Evolutionary conservation across 306 rosid genomes (phyloP), one percentile per base, ranked within the genome.

Genomic region (Bauhinia variegata): DNA sequence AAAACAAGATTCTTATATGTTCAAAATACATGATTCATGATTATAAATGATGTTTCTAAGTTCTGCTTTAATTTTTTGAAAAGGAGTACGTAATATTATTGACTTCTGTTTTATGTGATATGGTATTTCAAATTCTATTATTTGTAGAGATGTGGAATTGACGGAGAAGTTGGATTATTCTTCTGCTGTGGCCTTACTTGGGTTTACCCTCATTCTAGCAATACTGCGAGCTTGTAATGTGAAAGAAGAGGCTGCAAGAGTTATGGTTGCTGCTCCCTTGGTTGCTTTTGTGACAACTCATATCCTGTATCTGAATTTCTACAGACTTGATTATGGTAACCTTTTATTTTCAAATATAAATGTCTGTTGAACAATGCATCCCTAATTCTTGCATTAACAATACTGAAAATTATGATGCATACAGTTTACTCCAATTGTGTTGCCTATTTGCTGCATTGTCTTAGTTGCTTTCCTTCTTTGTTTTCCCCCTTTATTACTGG

Each of bases 241-340:
- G 74, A 84, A 87, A 78, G 96, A 86, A 77, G 99, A 88, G 78
- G 95, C 95, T 80, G 86, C 90, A 31, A 83, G 87, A 77, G 88
- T 93, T 74, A 93, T 93, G 99, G 77, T 93, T 80, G 73, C 91
- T 78, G 99, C 99, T 52, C 99, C 99, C 23, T 68, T 90, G 79
- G 44, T 82, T 57, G 91, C 99, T 9, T 90, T 93, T 70, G 86
- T 90, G 69, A 83, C 96, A 47, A 93, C 97, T 32, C 97, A 93
- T 79, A 85, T 93, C 78, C 60, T 93, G 84, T 93, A 84, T 77
- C 91, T 93, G 70, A 93, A 93, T 78, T 85, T 82, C 85, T 93
- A 88, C 46, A 79, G 83, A 42, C 86, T 93, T 70, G 85, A 87
- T 72, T 63, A 81, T 8, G 95, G 99, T 90, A 90, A 81, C 71